Evolutionary conservation across 805 yeast species (phyloP).

Genomic region (Isabelozyma heimii): DNA sequence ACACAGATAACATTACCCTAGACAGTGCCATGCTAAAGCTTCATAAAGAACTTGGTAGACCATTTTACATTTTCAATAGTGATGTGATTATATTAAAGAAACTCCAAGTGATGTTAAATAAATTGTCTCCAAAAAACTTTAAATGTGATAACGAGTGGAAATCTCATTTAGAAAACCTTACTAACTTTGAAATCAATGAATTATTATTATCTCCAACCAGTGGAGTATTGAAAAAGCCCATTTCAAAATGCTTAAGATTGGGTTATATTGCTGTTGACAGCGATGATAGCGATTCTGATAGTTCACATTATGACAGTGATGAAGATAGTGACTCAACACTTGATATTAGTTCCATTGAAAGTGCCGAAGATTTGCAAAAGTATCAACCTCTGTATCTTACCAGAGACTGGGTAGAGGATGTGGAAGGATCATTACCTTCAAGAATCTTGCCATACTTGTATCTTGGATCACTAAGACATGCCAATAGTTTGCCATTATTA

Average conservation of each 20-base stretch:
- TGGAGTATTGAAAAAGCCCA: neutral
- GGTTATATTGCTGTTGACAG: slow-evolving; percentile 28
- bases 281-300: slow-evolving; percentile 17
- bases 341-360: slow-evolving; percentile 5
- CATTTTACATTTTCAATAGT: slow-evolving; percentile 77
- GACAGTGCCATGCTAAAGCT: slow-evolving; percentile 65
- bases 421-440: slow-evolving; percentile 77
- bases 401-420: slow-evolving; percentile 37
- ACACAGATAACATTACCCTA: slow-evolving; percentile 55
- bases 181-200: slow-evolving; percentile 32
- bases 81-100: slow-evolving; percentile 68
- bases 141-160: slow-evolving; percentile 20
- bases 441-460: slow-evolving; percentile 79
- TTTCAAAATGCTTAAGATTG: slow-evolving; percentile 11
- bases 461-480: slow-evolving; percentile 81
- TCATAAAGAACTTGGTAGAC: slow-evolving; percentile 65
- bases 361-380: neutral
- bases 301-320: slow-evolving; percentile 9
- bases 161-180: slow-evolving; percentile 23
- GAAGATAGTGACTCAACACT: slow-evolving; percentile 7
- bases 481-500: slow-evolving; percentile 65
- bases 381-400: neutral
- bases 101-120: slow-evolving; percentile 58
- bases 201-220: slow-evolving; percentile 21
- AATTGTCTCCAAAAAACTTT: slow-evolving; percentile 50